Evolutionary conservation across 1,284 basidiomycete species (phyloP).

Genomic region (Boletus semigastroideus): DNA sequence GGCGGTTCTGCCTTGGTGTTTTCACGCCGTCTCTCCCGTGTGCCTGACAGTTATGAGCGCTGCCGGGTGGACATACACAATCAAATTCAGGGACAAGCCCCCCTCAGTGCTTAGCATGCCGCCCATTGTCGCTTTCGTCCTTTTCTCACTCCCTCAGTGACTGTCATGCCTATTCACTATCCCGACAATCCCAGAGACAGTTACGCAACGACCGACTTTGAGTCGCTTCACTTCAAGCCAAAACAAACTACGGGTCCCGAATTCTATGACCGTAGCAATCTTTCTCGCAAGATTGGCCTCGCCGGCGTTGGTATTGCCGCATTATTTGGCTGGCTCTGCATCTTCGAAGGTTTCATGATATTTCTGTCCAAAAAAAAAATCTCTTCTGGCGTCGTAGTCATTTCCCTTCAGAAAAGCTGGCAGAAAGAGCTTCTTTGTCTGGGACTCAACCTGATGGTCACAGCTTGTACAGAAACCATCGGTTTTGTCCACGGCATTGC

Average conservation of each 20-base stretch:
- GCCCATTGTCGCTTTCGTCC: not conserved
- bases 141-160: not conserved
- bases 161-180: slow-evolving; percentile 12
- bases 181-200: slow-evolving; percentile 8
- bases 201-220: slow-evolving; percentile 19
- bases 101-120: not conserved
- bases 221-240: slow-evolving; percentile 22
- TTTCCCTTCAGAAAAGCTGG: slow-evolving; percentile 15
- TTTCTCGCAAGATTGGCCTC: slow-evolving; percentile 26
- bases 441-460: slow-evolving; percentile 24
- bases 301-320: slow-evolving; percentile 24
- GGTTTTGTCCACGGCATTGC: slow-evolving; percentile 31
- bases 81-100: slow-evolving; percentile 13
- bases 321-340: slow-evolving; percentile 23
- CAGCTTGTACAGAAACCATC: slow-evolving; percentile 31
- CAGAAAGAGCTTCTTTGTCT: slow-evolving; percentile 25
- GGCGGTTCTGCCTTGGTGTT: not conserved
- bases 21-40: not conserved
- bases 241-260: slow-evolving; percentile 28
- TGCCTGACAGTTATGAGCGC: slow-evolving; percentile 2
- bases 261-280: slow-evolving; percentile 31
- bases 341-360: slow-evolving; percentile 24
- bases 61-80: not conserved
- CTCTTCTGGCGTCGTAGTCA: slow-evolving; percentile 23
- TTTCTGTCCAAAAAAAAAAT: slow-evolving; percentile 19